A percentile compares a stretch with the other conserved stretches of the same genome.
phyloP scores from a whole-genome alignment of 176 grass and related monocot species.

The Hordeum marinum region DNA sequence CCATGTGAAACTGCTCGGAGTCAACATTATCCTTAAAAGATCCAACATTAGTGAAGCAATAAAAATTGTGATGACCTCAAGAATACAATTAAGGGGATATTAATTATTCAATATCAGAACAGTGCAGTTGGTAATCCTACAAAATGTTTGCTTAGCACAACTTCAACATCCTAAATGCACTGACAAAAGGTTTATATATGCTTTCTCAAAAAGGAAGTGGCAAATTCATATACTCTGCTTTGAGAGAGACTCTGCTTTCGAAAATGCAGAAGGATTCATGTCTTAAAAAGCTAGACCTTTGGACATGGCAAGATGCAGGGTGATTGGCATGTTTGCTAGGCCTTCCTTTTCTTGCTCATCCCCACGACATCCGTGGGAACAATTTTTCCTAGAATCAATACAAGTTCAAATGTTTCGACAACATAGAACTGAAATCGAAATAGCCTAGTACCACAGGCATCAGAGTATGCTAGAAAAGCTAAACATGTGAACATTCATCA shows the following conservation, averaged over 20 bases:
- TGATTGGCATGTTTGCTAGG: too few species aligned
- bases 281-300: too few species aligned
- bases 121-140: background rate
- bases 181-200: background rate
- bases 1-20: slow-evolving; percentile 78
- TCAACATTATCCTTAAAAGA: slow-evolving; percentile 57
- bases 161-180: background rate
- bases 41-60: slow-evolving; percentile 19
- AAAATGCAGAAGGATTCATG: slow-evolving; percentile 82
- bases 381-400: too few species aligned
- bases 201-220: background rate
- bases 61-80: background rate
- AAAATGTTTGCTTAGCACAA: background rate
- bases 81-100: too few species aligned
- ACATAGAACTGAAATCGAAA: too few species aligned
- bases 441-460: too few species aligned
- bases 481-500: too few species aligned
- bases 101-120: background rate
- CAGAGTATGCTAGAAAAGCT: too few species aligned
- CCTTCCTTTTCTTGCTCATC: too few species aligned
- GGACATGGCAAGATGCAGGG: too few species aligned
- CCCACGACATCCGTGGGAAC: too few species aligned
- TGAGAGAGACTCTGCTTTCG: slow-evolving; percentile 88
- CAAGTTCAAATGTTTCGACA: too few species aligned
- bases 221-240: slow-evolving; percentile 41